Evolutionary conservation across 2,329 filamentous ascomycete species (phyloP).

Genomic region (Talaromyces sp.): DNA sequence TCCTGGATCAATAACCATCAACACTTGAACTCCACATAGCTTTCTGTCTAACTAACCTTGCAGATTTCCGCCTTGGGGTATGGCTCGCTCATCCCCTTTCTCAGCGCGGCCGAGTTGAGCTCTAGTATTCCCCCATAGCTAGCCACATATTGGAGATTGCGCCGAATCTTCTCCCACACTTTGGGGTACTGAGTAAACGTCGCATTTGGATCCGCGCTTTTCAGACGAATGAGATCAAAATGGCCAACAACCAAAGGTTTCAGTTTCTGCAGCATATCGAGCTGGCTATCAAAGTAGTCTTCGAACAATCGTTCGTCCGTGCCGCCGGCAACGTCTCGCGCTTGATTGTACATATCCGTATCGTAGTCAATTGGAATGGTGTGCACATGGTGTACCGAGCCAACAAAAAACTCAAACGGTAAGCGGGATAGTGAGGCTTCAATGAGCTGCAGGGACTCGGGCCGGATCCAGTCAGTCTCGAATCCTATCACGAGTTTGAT

Average conservation of each 20-base stretch:
- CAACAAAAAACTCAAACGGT: constrained; percentile 81
- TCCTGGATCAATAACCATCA: constrained; percentile 41
- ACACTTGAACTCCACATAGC: neutral
- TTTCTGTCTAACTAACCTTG: constrained; percentile 30
- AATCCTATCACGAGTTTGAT: constrained; percentile 85
- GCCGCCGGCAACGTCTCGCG: constrained; percentile 52
- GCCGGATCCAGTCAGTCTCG: constrained; percentile 87
- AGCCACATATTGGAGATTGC: constrained; percentile 68
- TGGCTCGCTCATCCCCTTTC: constrained; percentile 85
- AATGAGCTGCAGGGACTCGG: constrained; percentile 58
- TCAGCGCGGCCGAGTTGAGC: constrained; percentile 77
- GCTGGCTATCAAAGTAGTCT: constrained; percentile 84
- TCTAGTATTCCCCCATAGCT: constrained; percentile 78
- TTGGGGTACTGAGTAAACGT: constrained; percentile 52
- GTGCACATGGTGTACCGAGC: constrained; percentile 85
- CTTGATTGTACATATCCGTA: constrained; percentile 57
- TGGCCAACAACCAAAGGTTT: constrained; percentile 79
- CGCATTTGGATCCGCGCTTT: constrained; percentile 62
- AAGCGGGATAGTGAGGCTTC: constrained; percentile 53
- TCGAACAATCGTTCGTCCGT: constrained; percentile 69
- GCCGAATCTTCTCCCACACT: constrained; percentile 67
- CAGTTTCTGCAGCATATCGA: constrained; percentile 68
- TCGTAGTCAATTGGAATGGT: constrained; percentile 88
- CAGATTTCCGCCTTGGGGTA: constrained; percentile 79
- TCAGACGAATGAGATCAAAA: constrained; percentile 82